Evolutionary conservation across 495 filamentous ascomycete species (phyloP), one percentile per base, ranked within the genome.

Genomic region (Extremus antarcticus): DNA sequence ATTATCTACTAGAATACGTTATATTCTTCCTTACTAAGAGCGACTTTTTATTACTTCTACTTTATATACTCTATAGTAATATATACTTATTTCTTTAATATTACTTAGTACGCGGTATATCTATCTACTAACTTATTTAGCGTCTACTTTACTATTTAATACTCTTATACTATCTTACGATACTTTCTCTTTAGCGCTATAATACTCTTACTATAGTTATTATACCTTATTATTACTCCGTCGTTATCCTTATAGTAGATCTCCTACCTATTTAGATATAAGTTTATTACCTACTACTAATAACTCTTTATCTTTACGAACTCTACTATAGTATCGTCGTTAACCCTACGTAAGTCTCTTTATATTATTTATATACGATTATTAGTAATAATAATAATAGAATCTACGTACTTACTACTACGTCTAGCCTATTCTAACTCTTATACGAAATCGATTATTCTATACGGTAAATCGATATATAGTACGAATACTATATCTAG

Each of bases 381-480:
- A 22, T 25, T 32, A n/a, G n/a, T 11, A 22, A 19, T 25, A 25
- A 19, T 25, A 13, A 55, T 25, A 1, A 55, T 23, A 2, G 53
- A 55, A 20, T 50, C 22, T 3, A 25, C 53, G 13, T 39, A 3
- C 23, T 47, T 13, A 2, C 53, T 45, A 17, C 39, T 45, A 10
- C 53, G 3, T n/a, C 53, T 29, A 8, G n/a, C 25, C 11, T 25
- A 22, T 3, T 45, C 45, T n/a, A 45, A 50, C 25, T 55, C 45
- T 20, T 55, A 29, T 19, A 23, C 43, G 45, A 55, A 55, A 11
- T 20, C 16, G 25, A 55, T 40, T 1, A 55, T 15, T 16, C 41
- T 38, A 9, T 48, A 3, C 2, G 45, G 53, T 25, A 49, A 24
- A 23, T 40, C 22, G 15, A 50, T 32, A 29, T 55, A 3, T 9